These are phyloP conservation scores for Gremmenia infestans DNA, from an alignment of 2,329 filamentous ascomycete genomes.

Conservation along the genomic window DNA sequence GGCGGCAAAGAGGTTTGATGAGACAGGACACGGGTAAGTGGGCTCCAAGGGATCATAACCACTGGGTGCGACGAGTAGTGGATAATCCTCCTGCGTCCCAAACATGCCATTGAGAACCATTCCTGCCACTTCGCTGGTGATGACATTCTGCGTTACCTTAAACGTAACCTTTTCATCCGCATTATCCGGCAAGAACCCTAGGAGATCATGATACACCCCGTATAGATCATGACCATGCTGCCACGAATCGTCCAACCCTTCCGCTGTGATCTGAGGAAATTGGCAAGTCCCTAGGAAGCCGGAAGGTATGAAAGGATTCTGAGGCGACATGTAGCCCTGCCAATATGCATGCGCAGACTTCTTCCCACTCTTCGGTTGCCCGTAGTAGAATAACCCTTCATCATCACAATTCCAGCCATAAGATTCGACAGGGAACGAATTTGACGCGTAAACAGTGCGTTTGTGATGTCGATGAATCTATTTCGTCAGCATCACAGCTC, in stretches of 20 bases:
- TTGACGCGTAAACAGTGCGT: constrained; percentile 72
- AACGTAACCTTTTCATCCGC: constrained; percentile 49
- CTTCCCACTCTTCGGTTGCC: constrained; percentile 49
- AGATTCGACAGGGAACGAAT: constrained; percentile 69
- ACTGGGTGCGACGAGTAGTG: constrained; percentile 46
- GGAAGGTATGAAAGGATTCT: constrained; percentile 61
- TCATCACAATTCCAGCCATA: constrained; percentile 71
- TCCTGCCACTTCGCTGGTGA: constrained; percentile 74
- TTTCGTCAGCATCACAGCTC: background rate
- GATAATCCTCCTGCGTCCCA: constrained; percentile 37
- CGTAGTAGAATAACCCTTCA: constrained; percentile 65
- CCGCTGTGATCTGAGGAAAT: constrained; percentile 74
- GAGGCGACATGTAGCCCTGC: constrained; percentile 53
- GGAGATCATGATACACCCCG: constrained; percentile 66
- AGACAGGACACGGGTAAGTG: constrained; percentile 58
- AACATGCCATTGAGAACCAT: constrained; percentile 73
- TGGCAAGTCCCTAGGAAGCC: constrained; percentile 72
- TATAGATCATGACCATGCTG: constrained; percentile 73
- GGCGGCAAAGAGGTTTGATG: constrained; percentile 38
- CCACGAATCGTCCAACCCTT: constrained; percentile 68
- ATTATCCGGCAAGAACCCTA: constrained; percentile 59
- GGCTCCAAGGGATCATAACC: constrained; percentile 71
- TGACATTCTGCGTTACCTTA: constrained; percentile 75
- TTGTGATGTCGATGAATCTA: constrained; percentile 79
- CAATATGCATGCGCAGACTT: constrained; percentile 57